These are phyloP conservation scores for Wickerhamiella qilinensis DNA, from an alignment of 805 yeast species.

Conservation along the genomic window DNA sequence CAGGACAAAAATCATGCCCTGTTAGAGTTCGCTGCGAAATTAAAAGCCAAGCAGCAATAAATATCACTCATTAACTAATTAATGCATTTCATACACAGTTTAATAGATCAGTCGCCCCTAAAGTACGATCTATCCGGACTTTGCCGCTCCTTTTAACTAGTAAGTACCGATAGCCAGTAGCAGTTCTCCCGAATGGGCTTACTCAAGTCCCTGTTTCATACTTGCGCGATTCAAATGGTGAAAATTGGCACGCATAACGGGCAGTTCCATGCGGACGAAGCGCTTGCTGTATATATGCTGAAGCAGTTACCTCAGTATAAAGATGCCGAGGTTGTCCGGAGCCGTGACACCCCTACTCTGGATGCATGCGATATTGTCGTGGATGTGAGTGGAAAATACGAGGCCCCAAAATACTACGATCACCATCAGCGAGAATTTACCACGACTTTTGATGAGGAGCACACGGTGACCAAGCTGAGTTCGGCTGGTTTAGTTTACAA, in stretches of 20 bases:
- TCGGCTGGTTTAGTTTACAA: slow-evolving; percentile 91
- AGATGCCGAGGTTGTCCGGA: slow-evolving; percentile 57
- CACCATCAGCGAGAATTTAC: slow-evolving; percentile 91
- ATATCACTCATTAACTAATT: too few species aligned
- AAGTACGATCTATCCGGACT: too few species aligned
- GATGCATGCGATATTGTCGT: slow-evolving; percentile 82
- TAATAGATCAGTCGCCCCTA: too few species aligned
- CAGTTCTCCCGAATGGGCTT: background rate
- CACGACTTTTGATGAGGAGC: slow-evolving; percentile 45
- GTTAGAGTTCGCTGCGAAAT: slow-evolving; percentile 2
- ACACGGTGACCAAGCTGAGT: slow-evolving; percentile 61
- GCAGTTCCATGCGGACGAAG: slow-evolving; percentile 92
- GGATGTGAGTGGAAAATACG: slow-evolving; percentile 88
- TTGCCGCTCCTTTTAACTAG: too few species aligned
- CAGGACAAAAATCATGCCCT: slow-evolving; percentile 18
- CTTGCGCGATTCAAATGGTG: slow-evolving; percentile 17
- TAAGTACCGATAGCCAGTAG: too few species aligned
- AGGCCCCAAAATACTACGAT: slow-evolving; percentile 71
- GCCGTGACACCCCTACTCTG: slow-evolving; percentile 71
- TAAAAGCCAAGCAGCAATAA: too few species aligned
- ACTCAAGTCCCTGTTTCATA: background rate
- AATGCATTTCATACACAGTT: too few species aligned
- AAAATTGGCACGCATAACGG: slow-evolving; percentile 70
- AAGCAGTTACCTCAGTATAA: slow-evolving; percentile 51
- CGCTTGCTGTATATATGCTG: slow-evolving; percentile 81